These are phyloP conservation scores for Starmera pachycereana DNA, from an alignment of 805 yeast species.

Conservation along the genomic window DNA sequence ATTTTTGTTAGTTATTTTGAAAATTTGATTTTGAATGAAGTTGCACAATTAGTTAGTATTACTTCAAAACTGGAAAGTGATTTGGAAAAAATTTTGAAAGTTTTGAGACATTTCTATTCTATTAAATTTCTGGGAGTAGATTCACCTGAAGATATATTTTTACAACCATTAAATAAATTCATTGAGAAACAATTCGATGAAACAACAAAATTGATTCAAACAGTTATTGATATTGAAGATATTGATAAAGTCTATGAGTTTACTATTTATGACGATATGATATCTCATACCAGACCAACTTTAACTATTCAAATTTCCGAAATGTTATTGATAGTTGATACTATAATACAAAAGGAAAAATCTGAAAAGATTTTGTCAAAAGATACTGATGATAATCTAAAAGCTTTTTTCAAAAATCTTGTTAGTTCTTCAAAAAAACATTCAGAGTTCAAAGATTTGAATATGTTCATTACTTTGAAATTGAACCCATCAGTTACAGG, in stretches of 20 bases:
- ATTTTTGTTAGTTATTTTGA: slow-evolving; percentile 45
- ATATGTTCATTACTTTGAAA: slow-evolving; percentile 44
- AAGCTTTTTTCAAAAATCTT: slow-evolving; percentile 29
- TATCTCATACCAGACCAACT: slow-evolving; percentile 39
- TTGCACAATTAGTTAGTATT: slow-evolving; percentile 52
- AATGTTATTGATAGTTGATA: slow-evolving; percentile 34
- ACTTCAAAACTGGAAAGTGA: slow-evolving; percentile 21
- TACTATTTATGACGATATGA: slow-evolving; percentile 61
- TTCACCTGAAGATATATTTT: slow-evolving; percentile 39
- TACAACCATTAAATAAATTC: slow-evolving; percentile 75
- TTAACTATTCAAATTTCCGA: slow-evolving; percentile 35
- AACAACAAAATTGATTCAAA: slow-evolving; percentile 33
- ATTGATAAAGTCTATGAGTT: slow-evolving; percentile 51
- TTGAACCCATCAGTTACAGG: slow-evolving; percentile 46
- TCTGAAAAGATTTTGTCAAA: slow-evolving; percentile 36
- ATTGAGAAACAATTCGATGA: slow-evolving; percentile 40
- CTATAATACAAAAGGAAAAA: slow-evolving; percentile 22
- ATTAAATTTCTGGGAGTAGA: slow-evolving; percentile 51
- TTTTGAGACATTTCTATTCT: slow-evolving; percentile 53
- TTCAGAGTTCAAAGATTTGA: slow-evolving; percentile 35
- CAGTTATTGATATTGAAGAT: slow-evolving; percentile 42
- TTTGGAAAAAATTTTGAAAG: slow-evolving; percentile 43
- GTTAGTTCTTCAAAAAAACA: slow-evolving; percentile 29
- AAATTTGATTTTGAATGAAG: slow-evolving; percentile 29
- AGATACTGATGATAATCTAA: slow-evolving; percentile 42